These are phyloP conservation scores for Lonicera japonica DNA, from an alignment of 129 eudicot genomes.

Conservation along the genomic window DNA sequence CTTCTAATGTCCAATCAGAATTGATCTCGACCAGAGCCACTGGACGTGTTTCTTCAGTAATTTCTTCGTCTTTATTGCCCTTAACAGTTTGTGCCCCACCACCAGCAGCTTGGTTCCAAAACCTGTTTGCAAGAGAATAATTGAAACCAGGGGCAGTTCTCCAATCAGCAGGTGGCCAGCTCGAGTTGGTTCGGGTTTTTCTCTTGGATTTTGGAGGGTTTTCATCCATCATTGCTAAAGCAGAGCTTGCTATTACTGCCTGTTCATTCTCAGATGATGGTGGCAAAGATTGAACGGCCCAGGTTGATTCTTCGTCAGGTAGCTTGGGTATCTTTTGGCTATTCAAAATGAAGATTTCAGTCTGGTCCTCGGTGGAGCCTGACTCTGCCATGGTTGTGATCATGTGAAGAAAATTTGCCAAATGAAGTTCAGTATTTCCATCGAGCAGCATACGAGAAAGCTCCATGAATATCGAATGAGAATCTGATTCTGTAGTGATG, in stretches of 20 bases:
- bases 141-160: conserved; percentile 55
- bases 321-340: conserved; percentile 69
- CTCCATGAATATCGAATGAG: conserved; percentile 69
- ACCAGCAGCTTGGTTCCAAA: conserved; percentile 9
- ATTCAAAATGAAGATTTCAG: conserved; percentile 50
- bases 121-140: conserved; percentile 8
- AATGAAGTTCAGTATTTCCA: conserved; percentile 47
- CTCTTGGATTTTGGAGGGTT: conserved; percentile 14
- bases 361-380: conserved; percentile 63
- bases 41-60: not conserved
- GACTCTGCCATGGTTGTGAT: conserved; percentile 63
- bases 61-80: conserved; percentile 10
- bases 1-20: conserved; percentile 21
- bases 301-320: conserved; percentile 40
- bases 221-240: conserved; percentile 15
- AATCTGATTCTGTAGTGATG: conserved; percentile 43
- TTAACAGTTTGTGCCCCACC: conserved; percentile 7
- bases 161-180: conserved; percentile 66
- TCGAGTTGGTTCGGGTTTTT: conserved; percentile 22
- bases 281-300: conserved; percentile 42
- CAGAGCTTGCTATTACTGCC: conserved; percentile 4
- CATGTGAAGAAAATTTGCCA: conserved; percentile 83
- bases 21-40: conserved; percentile 11
- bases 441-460: conserved; percentile 47
- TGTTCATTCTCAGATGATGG: conserved; percentile 13